A percentile compares a stretch with the other conserved stretches of the same genome.
phyloP scores from a whole-genome alignment of 768 basidiomycete genomes.

The Coprinellus micaceus region DNA sequence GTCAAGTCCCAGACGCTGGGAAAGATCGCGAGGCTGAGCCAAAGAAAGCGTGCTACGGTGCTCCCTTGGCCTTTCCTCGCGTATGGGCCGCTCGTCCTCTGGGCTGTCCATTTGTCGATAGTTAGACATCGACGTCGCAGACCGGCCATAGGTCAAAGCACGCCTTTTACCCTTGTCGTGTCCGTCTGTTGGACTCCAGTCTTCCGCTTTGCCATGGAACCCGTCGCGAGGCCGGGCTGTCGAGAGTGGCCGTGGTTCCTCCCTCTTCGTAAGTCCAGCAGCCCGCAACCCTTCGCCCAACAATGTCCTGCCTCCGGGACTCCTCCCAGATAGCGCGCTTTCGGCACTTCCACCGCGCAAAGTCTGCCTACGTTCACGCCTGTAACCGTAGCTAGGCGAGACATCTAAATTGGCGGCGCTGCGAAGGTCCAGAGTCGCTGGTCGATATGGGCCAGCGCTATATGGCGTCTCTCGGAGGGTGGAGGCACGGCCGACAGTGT shows the following conservation, averaged over 20 bases:
- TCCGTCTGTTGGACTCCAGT: conserved; percentile 34
- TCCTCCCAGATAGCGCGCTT: conserved; percentile 44
- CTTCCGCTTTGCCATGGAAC: conserved; percentile 26
- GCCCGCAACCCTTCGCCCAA: conserved; percentile 68
- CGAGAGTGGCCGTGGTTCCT: conserved; percentile 12
- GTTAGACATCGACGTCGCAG: conserved; percentile 56
- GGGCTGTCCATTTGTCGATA: conserved; percentile 33
- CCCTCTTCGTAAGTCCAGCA: conserved; percentile 53
- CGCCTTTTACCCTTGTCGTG: conserved; percentile 23
- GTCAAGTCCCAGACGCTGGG: conserved; percentile 4
- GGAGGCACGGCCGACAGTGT: conserved; percentile 21
- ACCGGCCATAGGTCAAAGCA: conserved; percentile 28
- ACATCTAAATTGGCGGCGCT: conserved; percentile 13
- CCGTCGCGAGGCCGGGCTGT: conserved; percentile 15
- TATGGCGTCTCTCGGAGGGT: conserved; percentile 26
- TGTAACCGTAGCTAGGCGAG: background rate
- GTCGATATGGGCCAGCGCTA: conserved; percentile 16
- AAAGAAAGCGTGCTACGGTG: conserved; percentile 41
- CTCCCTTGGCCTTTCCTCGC: conserved; percentile 24
- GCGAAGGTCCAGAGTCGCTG: conserved; percentile 26
- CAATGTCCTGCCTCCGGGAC: conserved; percentile 47
- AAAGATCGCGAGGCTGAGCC: conserved; percentile 18
- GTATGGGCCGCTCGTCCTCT: conserved; percentile 13
- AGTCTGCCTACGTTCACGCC: conserved; percentile 49
- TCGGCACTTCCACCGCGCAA: conserved; percentile 68